Percentiles rank a stretch among this genome's conserved stretches.
phyloP scores from a whole-genome alignment of 257 asterid species.

The Solanum sejunctum region DNA sequence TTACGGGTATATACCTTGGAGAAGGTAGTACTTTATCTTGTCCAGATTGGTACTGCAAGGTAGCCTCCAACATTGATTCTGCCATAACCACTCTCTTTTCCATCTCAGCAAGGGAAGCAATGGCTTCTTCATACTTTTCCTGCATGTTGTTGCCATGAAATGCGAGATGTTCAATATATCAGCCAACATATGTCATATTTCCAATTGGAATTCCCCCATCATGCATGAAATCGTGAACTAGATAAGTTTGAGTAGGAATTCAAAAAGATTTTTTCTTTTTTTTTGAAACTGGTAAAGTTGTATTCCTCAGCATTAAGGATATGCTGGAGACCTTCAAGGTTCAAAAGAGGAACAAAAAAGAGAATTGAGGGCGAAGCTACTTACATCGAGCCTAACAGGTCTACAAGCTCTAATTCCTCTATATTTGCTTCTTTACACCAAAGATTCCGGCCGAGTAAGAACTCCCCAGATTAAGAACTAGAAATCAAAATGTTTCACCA shows the following conservation, averaged over 20 bases:
- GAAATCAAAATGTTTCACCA: neutral
- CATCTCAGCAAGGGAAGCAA: constrained; percentile 63
- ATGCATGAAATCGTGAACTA: neutral
- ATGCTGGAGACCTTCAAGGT: too few species aligned
- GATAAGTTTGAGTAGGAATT: neutral
- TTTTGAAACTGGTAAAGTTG: too few species aligned
- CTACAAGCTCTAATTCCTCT: too few species aligned
- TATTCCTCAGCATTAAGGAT: too few species aligned
- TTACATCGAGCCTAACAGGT: too few species aligned
- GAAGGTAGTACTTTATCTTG: constrained; percentile 69
- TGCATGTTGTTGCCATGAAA: constrained; percentile 7
- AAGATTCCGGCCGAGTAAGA: neutral
- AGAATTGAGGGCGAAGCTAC: too few species aligned
- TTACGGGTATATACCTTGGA: constrained; percentile 40
- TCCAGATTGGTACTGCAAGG: constrained; percentile 94
- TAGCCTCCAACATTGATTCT: constrained; percentile 97
- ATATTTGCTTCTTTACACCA: too few species aligned
- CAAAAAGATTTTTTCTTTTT: neutral
- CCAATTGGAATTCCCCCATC: neutral
- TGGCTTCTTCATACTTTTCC: constrained; percentile 90
- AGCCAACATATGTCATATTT: neutral
- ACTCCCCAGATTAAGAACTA: neutral
- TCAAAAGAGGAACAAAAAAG: too few species aligned
- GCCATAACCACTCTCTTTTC: constrained; percentile 93
- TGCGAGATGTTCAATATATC: neutral